Conservation (phyloP, 805 yeast genomes). For the Yarrowia sp. region DNA sequence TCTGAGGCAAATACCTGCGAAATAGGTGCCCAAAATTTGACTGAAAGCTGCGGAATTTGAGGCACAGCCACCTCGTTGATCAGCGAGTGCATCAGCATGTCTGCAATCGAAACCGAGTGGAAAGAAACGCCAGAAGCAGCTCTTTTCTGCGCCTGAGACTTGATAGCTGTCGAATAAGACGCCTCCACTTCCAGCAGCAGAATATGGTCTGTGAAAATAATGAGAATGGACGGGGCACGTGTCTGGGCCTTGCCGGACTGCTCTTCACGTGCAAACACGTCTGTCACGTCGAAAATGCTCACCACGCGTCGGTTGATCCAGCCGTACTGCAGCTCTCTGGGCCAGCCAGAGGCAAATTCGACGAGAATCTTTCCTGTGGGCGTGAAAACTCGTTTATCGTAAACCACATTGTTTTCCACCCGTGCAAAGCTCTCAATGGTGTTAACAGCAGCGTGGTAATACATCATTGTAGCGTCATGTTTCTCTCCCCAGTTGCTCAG, state of each 20-base stretch:
- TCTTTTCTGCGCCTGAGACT: not conserved
- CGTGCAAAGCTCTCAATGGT: slow-evolving; percentile 82
- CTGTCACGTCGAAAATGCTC: slow-evolving; percentile 56
- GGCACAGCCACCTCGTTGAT: slow-evolving; percentile 77
- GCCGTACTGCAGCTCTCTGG: slow-evolving; percentile 76
- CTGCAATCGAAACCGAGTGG: slow-evolving; percentile 62
- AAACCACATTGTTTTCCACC: slow-evolving; percentile 45
- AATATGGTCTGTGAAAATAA: slow-evolving; percentile 68
- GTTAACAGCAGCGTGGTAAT: slow-evolving; percentile 52
- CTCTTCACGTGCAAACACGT: slow-evolving; percentile 34
- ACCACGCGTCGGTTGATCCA: slow-evolving; percentile 87
- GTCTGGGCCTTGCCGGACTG: no score
- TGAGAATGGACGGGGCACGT: slow-evolving; percentile 11
- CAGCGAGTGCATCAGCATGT: slow-evolving; percentile 83
- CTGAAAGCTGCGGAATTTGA: slow-evolving; percentile 64
- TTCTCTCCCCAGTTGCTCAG: slow-evolving; percentile 42
- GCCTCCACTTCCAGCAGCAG: not conserved
- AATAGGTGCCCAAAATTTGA: slow-evolving; percentile 63
- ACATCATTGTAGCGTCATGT: slow-evolving; percentile 38
- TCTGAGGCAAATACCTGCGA: slow-evolving; percentile 52
- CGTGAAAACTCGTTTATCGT: slow-evolving; percentile 69
- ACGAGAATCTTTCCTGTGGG: slow-evolving; percentile 87
- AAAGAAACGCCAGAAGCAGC: slow-evolving; percentile 31
- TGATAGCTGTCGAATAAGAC: not conserved
- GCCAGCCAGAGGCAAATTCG: slow-evolving; percentile 85